phyloP scores from a whole-genome alignment of 805 yeast species.

The Wickerhamomyces rabaulensis region DNA sequence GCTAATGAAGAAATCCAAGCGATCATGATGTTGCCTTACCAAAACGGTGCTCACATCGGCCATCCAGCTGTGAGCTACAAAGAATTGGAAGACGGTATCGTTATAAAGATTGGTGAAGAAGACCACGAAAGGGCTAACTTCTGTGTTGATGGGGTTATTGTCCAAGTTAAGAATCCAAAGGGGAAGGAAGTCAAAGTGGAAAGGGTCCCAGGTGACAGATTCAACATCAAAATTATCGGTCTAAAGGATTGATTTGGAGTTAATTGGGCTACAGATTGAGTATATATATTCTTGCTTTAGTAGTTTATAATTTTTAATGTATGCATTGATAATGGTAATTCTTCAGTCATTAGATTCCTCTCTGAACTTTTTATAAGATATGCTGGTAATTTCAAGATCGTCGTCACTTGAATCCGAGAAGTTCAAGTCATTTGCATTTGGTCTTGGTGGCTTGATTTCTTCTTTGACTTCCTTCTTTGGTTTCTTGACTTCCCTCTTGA shows the following conservation, averaged over 20 bases:
- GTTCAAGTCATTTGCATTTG: neutral
- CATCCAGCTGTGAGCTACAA: conserved; percentile 9
- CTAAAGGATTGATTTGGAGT: neutral
- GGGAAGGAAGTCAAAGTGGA: conserved; percentile 15
- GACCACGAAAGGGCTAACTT: conserved; percentile 10
- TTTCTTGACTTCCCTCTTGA: neutral
- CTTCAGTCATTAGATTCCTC: neutral
- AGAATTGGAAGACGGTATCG: conserved; percentile 1
- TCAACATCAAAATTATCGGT: neutral
- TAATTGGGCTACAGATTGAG: too few species aligned
- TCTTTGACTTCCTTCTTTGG: neutral
- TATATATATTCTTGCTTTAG: too few species aligned
- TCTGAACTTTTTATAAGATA: conserved; percentile 8
- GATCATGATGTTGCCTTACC: conserved; percentile 16
- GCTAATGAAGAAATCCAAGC: conserved; percentile 9
- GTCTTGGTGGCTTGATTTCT: neutral
- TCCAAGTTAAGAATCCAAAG: conserved; percentile 14
- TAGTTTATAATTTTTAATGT: neutral
- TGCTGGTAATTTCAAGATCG: conserved; percentile 5
- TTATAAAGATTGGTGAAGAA: conserved; percentile 10
- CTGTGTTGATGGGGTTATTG: conserved; percentile 20
- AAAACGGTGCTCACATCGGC: conserved; percentile 13
- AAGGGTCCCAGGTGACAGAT: conserved; percentile 1
- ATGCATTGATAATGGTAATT: neutral
- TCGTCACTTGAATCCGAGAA: conserved; percentile 5